These are phyloP conservation scores for Trichoderma breve DNA, from an alignment of 2,329 filamentous ascomycete genomes.

Conservation along the genomic window DNA sequence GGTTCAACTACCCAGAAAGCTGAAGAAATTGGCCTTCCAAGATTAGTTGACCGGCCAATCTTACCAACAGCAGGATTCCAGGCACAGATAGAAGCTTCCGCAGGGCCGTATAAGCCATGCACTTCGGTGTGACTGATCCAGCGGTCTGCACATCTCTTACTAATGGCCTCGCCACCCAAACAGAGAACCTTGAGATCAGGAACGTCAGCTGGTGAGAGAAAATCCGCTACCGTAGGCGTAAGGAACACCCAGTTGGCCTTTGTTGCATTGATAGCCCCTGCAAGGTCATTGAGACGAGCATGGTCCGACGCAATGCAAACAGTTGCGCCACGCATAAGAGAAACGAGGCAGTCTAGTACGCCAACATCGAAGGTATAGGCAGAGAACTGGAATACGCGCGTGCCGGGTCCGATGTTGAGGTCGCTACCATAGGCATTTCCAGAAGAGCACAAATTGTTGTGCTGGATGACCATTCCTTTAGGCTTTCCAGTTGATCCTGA, in stretches of 20 bases:
- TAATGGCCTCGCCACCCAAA: slow-evolving; percentile 19
- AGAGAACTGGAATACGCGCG: slow-evolving; percentile 24
- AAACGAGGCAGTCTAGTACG: slow-evolving; percentile 23
- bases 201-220: slow-evolving; percentile 12
- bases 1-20: slow-evolving; percentile 26
- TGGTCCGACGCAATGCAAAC: slow-evolving; percentile 25
- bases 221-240: slow-evolving; percentile 24
- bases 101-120: slow-evolving; percentile 17
- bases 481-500: slow-evolving; percentile 17
- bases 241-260: slow-evolving; percentile 21
- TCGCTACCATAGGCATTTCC: slow-evolving; percentile 10
- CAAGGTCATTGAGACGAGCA: slow-evolving; percentile 23
- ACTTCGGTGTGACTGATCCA: neutral
- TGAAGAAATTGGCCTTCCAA: slow-evolving; percentile 15
- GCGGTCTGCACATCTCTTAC: slow-evolving; percentile 11
- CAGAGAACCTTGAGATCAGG: slow-evolving; percentile 17
- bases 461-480: slow-evolving; percentile 17
- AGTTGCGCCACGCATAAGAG: slow-evolving; percentile 23
- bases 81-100: slow-evolving; percentile 19
- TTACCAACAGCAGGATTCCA: neutral
- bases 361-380: slow-evolving; percentile 25
- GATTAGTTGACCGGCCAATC: slow-evolving; percentile 15
- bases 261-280: slow-evolving; percentile 15
- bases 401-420: slow-evolving; percentile 9
- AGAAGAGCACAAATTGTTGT: slow-evolving; percentile 19